Evolutionary conservation across 2,329 filamentous ascomycete genomes (phyloP), one percentile per base, ranked within the genome.

Genomic region (Nigrospora oryzae): DNA sequence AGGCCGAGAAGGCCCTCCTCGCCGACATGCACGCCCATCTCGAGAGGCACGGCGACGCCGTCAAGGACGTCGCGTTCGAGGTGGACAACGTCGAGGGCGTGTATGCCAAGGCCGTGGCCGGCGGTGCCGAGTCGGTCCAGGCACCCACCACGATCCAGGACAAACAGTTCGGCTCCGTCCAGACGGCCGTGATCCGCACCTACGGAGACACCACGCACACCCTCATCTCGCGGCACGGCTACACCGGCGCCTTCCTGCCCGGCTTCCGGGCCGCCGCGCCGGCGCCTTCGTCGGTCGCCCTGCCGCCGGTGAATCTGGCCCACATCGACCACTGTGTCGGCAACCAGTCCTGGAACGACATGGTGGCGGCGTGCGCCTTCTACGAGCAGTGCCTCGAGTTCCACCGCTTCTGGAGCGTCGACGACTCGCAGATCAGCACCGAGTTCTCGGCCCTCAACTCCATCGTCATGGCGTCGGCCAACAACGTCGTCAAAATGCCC

Each of bases 201-300:
- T 97, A 96, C 61, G 91, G 91, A 53, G 88, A 97, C 68, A 96
- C 91, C 12, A 95, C 89, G 1, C 91, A 97, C 68, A 95, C 91
- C 0, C 78, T 97, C 46, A 82, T 97, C 63, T 81, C 86, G 55
- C 81, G 88, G 38, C 63, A 65, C 39, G 63, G 69, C 36, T 96
- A 95, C 66, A 67, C 63, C 0, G 90, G 90, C 0, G 63, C 74
- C 16, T 97, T 97, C 69, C 73, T 96, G 40, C 91, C 91, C 0
- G 89, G 89, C 10, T 97, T 85, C 71, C 79, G 81, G 38, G 64
- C 76, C 7, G 76, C 74, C 36, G 67, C 63, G 38, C 60, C 61
- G 43, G 53, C 62, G 46, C 62, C 65, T 3, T 58, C 63, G 23
- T 64, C 59, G 16, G 54, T 69, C 11, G 38, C 63, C 28, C 69